These are phyloP conservation scores for Climacium dendroides DNA, from an alignment of 225 moss, liverwort and hornwort species.

Conservation along the genomic window DNA sequence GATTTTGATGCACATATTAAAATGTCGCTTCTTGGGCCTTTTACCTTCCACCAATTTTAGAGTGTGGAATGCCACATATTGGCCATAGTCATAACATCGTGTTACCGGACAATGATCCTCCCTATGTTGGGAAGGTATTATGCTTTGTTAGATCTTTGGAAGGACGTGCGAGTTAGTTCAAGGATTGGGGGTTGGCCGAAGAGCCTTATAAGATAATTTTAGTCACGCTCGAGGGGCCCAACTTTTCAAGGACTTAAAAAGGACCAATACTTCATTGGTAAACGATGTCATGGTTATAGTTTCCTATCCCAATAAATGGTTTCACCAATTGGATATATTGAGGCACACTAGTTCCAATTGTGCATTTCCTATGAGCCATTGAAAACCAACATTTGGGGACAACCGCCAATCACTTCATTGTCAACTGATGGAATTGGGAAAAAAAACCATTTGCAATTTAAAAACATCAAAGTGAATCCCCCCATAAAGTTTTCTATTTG, in stretches of 20 bases:
- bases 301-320: background rate
- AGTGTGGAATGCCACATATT: rapidly evolving
- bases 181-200: rapidly evolving
- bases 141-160: no score
- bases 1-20: rapidly evolving
- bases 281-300: rapidly evolving
- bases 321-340: background rate
- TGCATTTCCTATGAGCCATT: background rate
- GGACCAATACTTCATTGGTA: rapidly evolving
- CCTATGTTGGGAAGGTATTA: no score
- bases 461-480: no score
- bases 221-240: rapidly evolving
- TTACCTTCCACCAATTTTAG: rapidly evolving
- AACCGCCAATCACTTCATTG: no score
- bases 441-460: no score
- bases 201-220: background rate
- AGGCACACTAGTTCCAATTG: rapidly evolving
- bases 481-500: no score
- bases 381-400: no score
- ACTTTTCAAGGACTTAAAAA: background rate
- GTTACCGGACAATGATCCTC: no score
- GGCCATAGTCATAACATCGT: no score
- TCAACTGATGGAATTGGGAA: no score
- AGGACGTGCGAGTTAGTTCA: no score
- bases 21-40: rapidly evolving